These are phyloP conservation scores for Eucalyptus cloeziana DNA, from an alignment of 345 rosid genomes.

Conservation along the genomic window DNA sequence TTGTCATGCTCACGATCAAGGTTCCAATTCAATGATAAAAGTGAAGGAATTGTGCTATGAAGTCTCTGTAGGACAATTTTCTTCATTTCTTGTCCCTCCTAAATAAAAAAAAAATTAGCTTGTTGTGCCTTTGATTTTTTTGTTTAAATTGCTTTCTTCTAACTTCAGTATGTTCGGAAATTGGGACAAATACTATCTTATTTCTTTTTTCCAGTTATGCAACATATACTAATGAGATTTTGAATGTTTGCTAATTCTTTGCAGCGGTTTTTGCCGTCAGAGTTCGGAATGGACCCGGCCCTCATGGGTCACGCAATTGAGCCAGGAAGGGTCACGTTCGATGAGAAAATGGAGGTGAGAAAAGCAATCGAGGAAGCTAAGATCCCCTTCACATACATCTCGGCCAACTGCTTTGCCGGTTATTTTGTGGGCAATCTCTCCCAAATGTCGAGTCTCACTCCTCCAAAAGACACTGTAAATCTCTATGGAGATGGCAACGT, in stretches of 20 bases:
- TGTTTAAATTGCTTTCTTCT: neutral
- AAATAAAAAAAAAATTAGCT: too few relatives aligned
- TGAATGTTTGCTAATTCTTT: neutral
- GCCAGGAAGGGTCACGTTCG: conserved; percentile 74
- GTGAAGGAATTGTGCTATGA: too few relatives aligned
- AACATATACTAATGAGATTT: neutral
- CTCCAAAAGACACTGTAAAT: conserved; percentile 37
- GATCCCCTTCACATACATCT: conserved; percentile 65
- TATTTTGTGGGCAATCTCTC: conserved; percentile 67
- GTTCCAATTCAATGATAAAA: neutral
- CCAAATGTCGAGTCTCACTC: conserved; percentile 47
- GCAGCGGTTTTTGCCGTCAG: conserved; percentile 81
- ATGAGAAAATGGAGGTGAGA: conserved; percentile 71
- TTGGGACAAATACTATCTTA: neutral
- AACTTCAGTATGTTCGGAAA: neutral
- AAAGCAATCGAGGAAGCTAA: conserved; percentile 63
- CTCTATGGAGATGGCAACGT: conserved; percentile 68
- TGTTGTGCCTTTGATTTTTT: neutral
- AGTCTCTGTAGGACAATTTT: too few relatives aligned
- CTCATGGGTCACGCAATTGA: conserved; percentile 63
- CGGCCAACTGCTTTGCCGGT: conserved; percentile 72
- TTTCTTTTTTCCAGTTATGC: neutral
- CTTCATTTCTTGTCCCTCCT: neutral
- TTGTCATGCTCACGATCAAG: too few relatives aligned
- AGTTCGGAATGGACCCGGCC: conserved; percentile 84